Conservation (phyloP, 192 early-diverging fungal genomes). For the Backusella circina region DNA sequence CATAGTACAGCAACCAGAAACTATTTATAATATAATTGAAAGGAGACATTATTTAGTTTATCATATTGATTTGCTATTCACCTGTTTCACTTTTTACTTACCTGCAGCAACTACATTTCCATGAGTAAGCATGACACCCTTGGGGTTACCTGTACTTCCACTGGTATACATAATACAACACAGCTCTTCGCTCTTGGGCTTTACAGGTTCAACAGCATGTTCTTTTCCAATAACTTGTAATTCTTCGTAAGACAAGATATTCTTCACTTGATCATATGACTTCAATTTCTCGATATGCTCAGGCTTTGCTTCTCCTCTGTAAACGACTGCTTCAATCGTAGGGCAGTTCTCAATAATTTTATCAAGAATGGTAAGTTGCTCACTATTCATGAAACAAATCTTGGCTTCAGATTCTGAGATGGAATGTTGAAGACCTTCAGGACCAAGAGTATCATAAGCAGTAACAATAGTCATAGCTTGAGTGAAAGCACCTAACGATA, state of each 20-base stretch:
- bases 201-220: constrained; percentile 35
- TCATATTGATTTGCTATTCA: neutral
- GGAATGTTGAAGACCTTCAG: constrained; percentile 65
- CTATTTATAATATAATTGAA: constrained; percentile 17
- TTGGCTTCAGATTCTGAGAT: constrained; percentile 71
- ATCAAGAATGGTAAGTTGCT: constrained; percentile 59
- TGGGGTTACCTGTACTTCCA: constrained; percentile 74
- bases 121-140: constrained; percentile 69
- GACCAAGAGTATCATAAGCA: constrained; percentile 83
- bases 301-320: constrained; percentile 56
- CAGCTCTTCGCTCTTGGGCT: constrained; percentile 33
- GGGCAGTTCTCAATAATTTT: constrained; percentile 54
- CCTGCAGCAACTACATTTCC: constrained; percentile 59
- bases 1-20: constrained; percentile 56
- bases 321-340: constrained; percentile 61
- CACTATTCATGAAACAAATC: constrained; percentile 70
- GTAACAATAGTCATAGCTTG: constrained; percentile 81
- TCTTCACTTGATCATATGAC: constrained; percentile 31
- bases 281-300: constrained; percentile 44
- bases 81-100: constrained; percentile 11
- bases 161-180: constrained; percentile 75
- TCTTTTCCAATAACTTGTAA: constrained; percentile 59
- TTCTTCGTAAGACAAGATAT: constrained; percentile 65
- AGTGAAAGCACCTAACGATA: constrained; percentile 54
- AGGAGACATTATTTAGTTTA: neutral